Conservation (phyloP, 306 rosid species). For the Heteromeles arbutifolia region DNA sequence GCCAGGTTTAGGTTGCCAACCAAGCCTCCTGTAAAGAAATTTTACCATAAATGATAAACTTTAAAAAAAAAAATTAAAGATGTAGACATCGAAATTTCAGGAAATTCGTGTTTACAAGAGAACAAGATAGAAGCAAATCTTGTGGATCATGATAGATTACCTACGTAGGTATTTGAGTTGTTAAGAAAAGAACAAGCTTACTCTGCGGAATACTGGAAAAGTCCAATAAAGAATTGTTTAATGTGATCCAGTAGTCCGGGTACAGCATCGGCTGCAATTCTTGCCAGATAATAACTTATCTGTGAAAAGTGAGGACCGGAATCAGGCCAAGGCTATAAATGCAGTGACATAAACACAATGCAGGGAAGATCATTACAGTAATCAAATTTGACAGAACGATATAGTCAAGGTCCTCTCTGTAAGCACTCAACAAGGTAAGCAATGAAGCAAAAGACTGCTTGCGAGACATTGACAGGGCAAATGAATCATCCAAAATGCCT, state of each 20-base stretch:
- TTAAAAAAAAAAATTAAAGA: not conserved
- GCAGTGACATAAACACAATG: slow-evolving; percentile 11
- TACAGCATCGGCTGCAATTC: slow-evolving; percentile 71
- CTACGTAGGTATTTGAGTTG: not conserved
- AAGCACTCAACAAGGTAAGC: slow-evolving; percentile 73
- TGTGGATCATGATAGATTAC: not conserved
- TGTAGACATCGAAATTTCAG: too few relatives aligned
- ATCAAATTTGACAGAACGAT: slow-evolving; percentile 75
- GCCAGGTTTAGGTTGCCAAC: slow-evolving; percentile 73
- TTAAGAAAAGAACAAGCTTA: slow-evolving; percentile 31
- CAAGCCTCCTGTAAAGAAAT: slow-evolving; percentile 64
- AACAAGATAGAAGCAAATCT: not conserved
- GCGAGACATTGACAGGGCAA: slow-evolving; percentile 71
- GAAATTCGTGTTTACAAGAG: too few relatives aligned
- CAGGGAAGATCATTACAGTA: slow-evolving; percentile 44
- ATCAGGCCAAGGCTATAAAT: slow-evolving; percentile 13
- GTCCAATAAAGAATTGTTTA: slow-evolving; percentile 48
- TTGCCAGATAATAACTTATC: slow-evolving; percentile 47
- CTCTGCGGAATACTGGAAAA: slow-evolving; percentile 77
- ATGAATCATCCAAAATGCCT: slow-evolving; percentile 84
- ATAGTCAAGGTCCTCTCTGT: slow-evolving; percentile 71
- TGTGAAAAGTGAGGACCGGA: slow-evolving; percentile 25
- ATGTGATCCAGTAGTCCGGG: slow-evolving; percentile 49
- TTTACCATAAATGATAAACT: not conserved
- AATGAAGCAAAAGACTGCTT: slow-evolving; percentile 58